Evolutionary conservation across 2,329 filamentous ascomycete species (phyloP), one percentile per base, ranked within the genome.

Genomic region (Hypoxylon sp.): DNA sequence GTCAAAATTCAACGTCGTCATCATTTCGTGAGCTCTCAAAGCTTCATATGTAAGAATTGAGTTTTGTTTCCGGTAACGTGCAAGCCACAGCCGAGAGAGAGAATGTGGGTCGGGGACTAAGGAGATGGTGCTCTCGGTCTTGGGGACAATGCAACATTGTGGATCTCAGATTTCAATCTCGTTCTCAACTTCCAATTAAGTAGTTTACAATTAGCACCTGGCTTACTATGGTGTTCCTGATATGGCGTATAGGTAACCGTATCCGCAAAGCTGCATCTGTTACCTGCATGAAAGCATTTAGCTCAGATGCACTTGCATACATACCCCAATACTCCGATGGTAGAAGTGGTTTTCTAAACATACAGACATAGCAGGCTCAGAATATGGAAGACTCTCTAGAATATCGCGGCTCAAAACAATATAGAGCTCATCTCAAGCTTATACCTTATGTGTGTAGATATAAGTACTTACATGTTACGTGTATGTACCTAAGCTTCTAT

Each of bases 61-160:
- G 9, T 50, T 46, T 41, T 21, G 58, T 46, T 65, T 61, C 59
- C 63, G 63, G 59, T 66, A 53, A 69, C 63, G 28, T 60, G 49
- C 53, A 69, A 67, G 67, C 57, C 67, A 69, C 56, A 63, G 38
- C 59, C 38, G 55, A 59, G 28, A 59, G 28, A 59, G 55, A 59
- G 28, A 59, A 46, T 45, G 50, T 43, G 59, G 60, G 17, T 32
- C 45, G 10, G 28, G 25, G 6, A 30, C 17, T 13, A n/a, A 59
- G 63, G 67, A 65, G 63, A 49, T 30, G 36, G 46, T 67, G 32
- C 63, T 69, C 67, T 63, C 60, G 52, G 14, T 30, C 43, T 28
- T 43, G 56, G 48, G 32, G 38, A 48, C 34, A 65, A 67, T 67
- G 67, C 32, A 48, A 67, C 60, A 43, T 61, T 46, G 58, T 49